A percentile compares a stretch with the other conserved stretches of the same genome.
phyloP scores from a whole-genome alignment of 2,329 filamentous ascomycete species.

The Hypoxylon sp. region DNA sequence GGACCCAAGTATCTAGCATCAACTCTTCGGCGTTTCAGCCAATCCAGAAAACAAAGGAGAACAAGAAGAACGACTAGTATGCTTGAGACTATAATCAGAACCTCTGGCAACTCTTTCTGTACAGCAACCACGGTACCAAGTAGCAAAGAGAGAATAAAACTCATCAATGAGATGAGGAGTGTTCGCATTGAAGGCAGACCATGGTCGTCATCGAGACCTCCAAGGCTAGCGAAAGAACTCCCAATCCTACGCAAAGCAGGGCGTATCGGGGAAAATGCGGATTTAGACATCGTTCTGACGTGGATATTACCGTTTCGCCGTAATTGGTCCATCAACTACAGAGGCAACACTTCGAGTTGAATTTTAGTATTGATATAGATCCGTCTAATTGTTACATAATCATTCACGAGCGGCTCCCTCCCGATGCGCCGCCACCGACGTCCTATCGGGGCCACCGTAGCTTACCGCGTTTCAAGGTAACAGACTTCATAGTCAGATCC shows the following conservation, averaged over 20 bases:
- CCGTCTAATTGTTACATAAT: not conserved
- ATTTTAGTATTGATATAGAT: not conserved
- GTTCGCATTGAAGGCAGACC: slow-evolving; percentile 22
- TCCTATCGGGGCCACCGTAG: slow-evolving; percentile 7
- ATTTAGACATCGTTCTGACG: slow-evolving; percentile 4
- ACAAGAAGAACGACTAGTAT: slow-evolving; percentile 1
- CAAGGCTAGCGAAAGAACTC: slow-evolving; percentile 10
- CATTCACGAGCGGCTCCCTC: not conserved
- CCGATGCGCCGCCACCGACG: not conserved
- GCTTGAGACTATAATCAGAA: slow-evolving; percentile 1
- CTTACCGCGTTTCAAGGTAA: not conserved
- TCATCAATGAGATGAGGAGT: slow-evolving; percentile 7
- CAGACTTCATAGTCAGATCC: slow-evolving; percentile 1
- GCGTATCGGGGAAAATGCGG: not conserved
- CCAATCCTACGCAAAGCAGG: slow-evolving; percentile 10
- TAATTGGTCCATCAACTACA: not conserved
- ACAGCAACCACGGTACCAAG: slow-evolving; percentile 16
- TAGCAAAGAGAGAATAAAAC: slow-evolving; percentile 20
- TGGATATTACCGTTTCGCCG: not conserved
- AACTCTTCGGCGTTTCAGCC: not conserved
- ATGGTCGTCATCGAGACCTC: not conserved
- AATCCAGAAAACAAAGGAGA: slow-evolving; percentile 5
- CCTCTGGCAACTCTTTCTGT: slow-evolving; percentile 6
- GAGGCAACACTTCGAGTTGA: not conserved
- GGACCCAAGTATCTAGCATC: not conserved